These are phyloP conservation scores for Xerocomus amazonicus DNA, from an alignment of 1,284 basidiomycete species.

Conservation along the genomic window DNA sequence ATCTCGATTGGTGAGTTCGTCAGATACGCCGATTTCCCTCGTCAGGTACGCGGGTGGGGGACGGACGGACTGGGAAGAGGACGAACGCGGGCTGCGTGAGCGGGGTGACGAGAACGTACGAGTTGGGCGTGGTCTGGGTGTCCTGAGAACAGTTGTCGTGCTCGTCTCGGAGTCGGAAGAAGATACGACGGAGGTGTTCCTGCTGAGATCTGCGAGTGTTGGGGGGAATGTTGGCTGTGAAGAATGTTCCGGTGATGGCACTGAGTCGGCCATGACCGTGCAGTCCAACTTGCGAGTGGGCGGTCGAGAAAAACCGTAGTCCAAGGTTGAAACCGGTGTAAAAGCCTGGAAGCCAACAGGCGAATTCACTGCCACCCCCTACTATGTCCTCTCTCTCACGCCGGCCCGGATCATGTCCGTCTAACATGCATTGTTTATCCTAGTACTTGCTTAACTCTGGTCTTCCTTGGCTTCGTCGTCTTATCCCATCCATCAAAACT, in stretches of 20 bases:
- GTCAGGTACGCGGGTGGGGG: conserved; percentile 59
- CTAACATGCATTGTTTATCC: too few relatives aligned
- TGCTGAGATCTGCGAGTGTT: conserved; percentile 60
- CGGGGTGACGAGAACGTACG: conserved; percentile 67
- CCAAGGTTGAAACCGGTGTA: too few relatives aligned
- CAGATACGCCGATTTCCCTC: conserved; percentile 50
- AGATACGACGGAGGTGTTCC: conserved; percentile 47
- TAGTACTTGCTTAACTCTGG: too few relatives aligned
- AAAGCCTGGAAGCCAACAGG: too few relatives aligned
- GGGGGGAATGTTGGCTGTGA: conserved; percentile 31
- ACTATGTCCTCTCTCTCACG: too few relatives aligned
- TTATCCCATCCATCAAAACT: conserved; percentile 29
- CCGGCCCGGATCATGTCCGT: too few relatives aligned
- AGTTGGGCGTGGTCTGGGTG: conserved; percentile 53
- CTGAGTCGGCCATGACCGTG: neutral
- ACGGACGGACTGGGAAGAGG: conserved; percentile 40
- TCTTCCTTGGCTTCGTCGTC: neutral
- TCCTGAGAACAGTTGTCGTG: conserved; percentile 40
- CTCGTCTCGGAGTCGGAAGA: conserved; percentile 60
- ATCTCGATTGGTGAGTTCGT: conserved; percentile 26
- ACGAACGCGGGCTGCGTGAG: conserved; percentile 50
- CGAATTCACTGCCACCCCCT: too few relatives aligned
- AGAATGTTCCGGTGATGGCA: neutral
- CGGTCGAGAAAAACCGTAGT: too few relatives aligned
- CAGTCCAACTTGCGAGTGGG: neutral